phyloP scores from a whole-genome alignment of 164 flowering plant species.

The Vitis riparia region DNA sequence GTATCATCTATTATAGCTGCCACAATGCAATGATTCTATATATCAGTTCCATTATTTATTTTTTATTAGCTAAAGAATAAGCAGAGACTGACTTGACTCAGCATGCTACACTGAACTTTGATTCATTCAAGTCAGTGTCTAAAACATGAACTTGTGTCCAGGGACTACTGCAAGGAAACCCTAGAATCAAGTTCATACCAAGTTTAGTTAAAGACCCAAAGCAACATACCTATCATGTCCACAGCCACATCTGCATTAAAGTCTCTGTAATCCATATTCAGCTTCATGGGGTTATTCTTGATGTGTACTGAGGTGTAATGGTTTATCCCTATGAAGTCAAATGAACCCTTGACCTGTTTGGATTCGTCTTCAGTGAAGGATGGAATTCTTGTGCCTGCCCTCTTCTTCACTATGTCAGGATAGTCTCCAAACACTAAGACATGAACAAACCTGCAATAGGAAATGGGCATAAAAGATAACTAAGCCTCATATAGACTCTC shows the following conservation, averaged over 20 bases:
- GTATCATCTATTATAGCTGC: too few relatives aligned
- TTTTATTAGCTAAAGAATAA: too few relatives aligned
- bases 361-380: constrained; percentile 41
- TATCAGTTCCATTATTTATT: too few relatives aligned
- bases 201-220: too few relatives aligned
- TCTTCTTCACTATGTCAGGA: constrained; percentile 36
- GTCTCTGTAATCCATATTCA: constrained; percentile 36
- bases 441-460: constrained; percentile 24
- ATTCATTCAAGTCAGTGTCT: too few relatives aligned
- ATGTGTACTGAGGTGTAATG: constrained; percentile 32
- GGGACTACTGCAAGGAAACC: too few relatives aligned
- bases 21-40: too few relatives aligned
- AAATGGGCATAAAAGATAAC: background rate
- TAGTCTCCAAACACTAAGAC: constrained; percentile 37
- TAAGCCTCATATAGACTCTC: too few relatives aligned
- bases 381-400: constrained; percentile 48
- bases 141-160: too few relatives aligned
- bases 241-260: constrained; percentile 32
- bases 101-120: too few relatives aligned
- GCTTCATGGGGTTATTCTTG: constrained; percentile 32
- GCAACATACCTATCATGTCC: constrained; percentile 26
- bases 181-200: too few relatives aligned
- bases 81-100: too few relatives aligned
- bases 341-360: constrained; percentile 47
- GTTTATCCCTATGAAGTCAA: constrained; percentile 59